Evolutionary conservation across 2,329 filamentous ascomycete genomes (phyloP).

Genomic region (Ascochyta clinopodiicola): DNA sequence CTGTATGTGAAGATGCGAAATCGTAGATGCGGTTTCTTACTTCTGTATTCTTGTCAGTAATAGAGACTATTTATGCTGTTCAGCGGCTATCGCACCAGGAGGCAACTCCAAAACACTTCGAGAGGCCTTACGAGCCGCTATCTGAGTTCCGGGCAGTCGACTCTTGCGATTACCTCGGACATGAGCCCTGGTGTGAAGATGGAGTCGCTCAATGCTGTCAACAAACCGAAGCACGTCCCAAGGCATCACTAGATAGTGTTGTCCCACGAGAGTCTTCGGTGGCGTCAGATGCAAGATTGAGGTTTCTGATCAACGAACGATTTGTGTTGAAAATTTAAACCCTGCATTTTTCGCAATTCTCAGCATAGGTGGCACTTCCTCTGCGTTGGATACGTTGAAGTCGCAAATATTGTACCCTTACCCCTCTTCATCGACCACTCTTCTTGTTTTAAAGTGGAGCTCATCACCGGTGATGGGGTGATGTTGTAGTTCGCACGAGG

Average conservation of each 20-base stretch:
- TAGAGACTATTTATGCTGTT: fast-evolving
- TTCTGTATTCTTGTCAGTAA: background rate
- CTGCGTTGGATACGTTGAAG: background rate
- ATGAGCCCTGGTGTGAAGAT: too few species aligned
- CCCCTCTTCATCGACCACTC: background rate
- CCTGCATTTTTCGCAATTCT: background rate
- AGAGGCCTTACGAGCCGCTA: background rate
- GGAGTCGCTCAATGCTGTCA: background rate
- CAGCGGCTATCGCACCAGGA: background rate
- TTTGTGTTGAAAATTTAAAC: too few species aligned
- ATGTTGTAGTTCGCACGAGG: too few species aligned
- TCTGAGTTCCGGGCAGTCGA: background rate
- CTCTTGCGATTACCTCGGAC: background rate
- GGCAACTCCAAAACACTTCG: background rate
- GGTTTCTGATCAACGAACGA: background rate
- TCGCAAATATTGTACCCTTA: background rate
- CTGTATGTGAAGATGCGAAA: background rate
- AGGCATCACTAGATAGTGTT: background rate
- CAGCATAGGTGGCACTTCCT: background rate
- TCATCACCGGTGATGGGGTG: too few species aligned
- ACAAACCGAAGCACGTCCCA: background rate
- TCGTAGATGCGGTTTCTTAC: conserved; percentile 7
- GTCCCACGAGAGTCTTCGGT: background rate
- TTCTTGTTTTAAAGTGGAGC: background rate
- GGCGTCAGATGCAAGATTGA: background rate